phyloP scores from a whole-genome alignment of 305 asterid species.

The Plantago lanceolata region DNA sequence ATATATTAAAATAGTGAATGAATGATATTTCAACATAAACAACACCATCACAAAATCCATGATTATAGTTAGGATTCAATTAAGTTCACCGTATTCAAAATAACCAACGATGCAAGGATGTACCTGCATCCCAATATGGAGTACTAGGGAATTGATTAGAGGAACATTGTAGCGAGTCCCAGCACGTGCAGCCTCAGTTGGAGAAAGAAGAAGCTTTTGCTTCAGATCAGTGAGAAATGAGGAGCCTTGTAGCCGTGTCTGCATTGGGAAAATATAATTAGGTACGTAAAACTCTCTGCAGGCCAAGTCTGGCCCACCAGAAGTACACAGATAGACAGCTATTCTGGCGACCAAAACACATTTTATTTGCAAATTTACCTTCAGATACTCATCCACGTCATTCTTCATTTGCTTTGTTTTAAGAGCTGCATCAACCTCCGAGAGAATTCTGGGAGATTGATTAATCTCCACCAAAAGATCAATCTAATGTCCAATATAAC shows the following conservation, averaged over 20 bases:
- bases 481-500: constrained; percentile 45
- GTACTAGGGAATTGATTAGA: constrained; percentile 90
- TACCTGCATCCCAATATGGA: constrained; percentile 94
- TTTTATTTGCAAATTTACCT: constrained; percentile 41
- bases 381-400: constrained; percentile 91
- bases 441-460: constrained; percentile 83
- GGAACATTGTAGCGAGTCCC: constrained; percentile 97
- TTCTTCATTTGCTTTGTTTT: constrained; percentile 78
- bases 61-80: background rate
- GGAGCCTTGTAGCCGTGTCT: constrained; percentile 86
- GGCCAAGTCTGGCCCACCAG: background rate
- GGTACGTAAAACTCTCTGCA: background rate
- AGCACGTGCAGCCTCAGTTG: constrained; percentile 65
- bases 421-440: constrained; percentile 94
- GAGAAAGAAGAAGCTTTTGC: constrained; percentile 82
- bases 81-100: background rate
- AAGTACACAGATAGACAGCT: background rate
- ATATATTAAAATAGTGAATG: background rate
- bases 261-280: constrained; percentile 26
- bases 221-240: constrained; percentile 74
- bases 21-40: background rate
- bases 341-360: background rate
- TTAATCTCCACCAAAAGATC: constrained; percentile 85
- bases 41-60: background rate
- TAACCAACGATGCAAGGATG: background rate